Conservation (phyloP, 1,284 basidiomycete species). For the Microstroma glucosiphilum region DNA sequence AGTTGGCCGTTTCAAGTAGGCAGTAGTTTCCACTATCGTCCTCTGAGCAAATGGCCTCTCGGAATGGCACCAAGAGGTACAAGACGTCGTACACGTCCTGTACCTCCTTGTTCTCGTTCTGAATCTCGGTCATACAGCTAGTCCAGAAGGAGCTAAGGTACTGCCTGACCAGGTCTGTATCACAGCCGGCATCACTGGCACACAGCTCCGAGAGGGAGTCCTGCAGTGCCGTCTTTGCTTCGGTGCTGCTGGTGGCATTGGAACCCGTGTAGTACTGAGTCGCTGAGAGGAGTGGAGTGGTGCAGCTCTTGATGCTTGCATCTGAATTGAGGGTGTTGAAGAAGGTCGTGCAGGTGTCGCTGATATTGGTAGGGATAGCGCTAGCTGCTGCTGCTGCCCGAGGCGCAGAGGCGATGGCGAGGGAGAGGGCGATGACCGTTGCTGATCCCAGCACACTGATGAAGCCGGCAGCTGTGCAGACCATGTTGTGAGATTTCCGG, state of each 20-base stretch:
- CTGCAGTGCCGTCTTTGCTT: constrained; percentile 5
- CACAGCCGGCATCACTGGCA: constrained; percentile 23
- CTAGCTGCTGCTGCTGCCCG: constrained; percentile 8
- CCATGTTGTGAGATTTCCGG: no score
- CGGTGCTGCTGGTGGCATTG: constrained; percentile 4
- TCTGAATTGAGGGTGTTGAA: constrained; percentile 33
- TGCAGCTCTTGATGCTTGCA: constrained; percentile 25
- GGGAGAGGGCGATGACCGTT: background rate
- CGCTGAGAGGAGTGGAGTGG: constrained; percentile 30
- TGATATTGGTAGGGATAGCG: constrained; percentile 30
- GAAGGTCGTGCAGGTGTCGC: constrained; percentile 24
- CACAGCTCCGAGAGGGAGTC: constrained; percentile 27
- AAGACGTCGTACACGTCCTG: constrained; percentile 38
- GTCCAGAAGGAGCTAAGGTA: constrained; percentile 33
- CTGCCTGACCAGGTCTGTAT: constrained; percentile 26
- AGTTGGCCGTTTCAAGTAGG: background rate
- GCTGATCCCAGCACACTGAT: no score
- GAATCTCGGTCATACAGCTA: constrained; percentile 29
- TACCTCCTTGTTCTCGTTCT: constrained; percentile 22
- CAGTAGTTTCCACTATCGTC: constrained; percentile 30
- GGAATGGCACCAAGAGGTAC: constrained; percentile 41
- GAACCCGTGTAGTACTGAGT: constrained; percentile 30
- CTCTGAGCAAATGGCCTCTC: constrained; percentile 35
- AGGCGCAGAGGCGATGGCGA: constrained; percentile 12
- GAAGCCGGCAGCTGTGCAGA: no score